Base-by-base conservation (phyloP, 352 stramenopile species). In the Elongisporangium undulatum region DNA sequence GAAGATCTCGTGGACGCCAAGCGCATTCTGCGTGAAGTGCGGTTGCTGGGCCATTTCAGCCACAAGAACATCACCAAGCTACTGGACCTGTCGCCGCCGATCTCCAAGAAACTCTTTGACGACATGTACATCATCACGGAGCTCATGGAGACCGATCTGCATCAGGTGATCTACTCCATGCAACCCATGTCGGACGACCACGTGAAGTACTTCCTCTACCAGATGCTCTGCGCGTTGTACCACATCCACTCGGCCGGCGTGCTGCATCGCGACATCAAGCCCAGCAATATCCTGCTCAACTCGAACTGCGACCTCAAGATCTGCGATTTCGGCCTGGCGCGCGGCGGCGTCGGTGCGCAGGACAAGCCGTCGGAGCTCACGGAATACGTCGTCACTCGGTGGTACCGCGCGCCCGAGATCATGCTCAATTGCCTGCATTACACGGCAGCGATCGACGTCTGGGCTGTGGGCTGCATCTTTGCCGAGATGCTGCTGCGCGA, bases 1-100 rank as follows among this genome's bases (percentile, higher is more conserved):
- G 90, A 98, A 48, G 96, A 99, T 71, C 86, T 99, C 50, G 96
- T 99, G 55, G 97, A 99, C 74, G 97, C 97, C 16, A 99, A 99
- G 71, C 87, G 97, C 19, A 99, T 99, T 66, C 72, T 99, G 24
- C 79, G 97, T 15, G 97, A 98, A 67, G 94, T 98, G 60, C 74
- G 85, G 16, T 60, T 97, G 22, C 53, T 97, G 23, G 71, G 75
- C 15, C 85, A 94, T 53, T 92, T 98, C 86, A 68, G 78, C 21
- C 88, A 95, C 68, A 90, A 96, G 69, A 97, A 97, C 68, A 97
- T 99, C 67, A 96, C 98, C 17, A 64, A 74, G 17, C 79, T 98
- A 62, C 66, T 91, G 9, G 94, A 98, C 75, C 84, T 98, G 71
- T 85, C 94, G 71, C 86, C 92, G 19, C 94, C 96, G 41, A 75